Conservation (phyloP, 78 protist genomes). For the Corallochytrium limacisporum region DNA sequence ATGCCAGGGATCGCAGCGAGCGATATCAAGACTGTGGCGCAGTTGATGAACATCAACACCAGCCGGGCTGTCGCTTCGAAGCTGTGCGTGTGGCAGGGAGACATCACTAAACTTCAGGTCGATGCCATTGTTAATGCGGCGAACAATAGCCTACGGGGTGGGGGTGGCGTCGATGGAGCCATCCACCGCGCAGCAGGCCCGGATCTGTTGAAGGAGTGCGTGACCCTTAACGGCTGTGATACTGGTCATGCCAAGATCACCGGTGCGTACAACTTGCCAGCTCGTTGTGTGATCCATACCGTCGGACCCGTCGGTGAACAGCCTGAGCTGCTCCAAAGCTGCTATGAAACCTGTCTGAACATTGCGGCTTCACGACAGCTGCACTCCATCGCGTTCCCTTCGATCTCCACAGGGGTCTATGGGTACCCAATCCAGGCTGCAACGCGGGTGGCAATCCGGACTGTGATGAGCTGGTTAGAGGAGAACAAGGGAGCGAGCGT, state of each 20-base stretch:
- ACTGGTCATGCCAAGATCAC: conserved; percentile 34
- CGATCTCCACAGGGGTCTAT: conserved; percentile 50
- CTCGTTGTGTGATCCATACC: conserved; percentile 39
- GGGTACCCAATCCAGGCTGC: conserved; percentile 24
- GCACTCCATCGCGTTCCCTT: conserved; percentile 37
- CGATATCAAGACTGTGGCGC: too few species aligned
- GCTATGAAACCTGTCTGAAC: background rate
- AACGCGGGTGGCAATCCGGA: conserved; percentile 6
- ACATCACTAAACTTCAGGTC: conserved; percentile 14
- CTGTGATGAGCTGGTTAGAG: conserved; percentile 6
- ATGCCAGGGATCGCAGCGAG: too few species aligned
- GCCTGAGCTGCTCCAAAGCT: background rate
- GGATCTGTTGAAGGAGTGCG: conserved; percentile 27
- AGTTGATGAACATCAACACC: too few species aligned
- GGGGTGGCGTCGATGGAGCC: conserved; percentile 55
- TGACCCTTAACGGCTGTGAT: background rate
- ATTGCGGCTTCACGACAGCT: background rate
- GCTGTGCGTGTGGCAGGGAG: conserved; percentile 25
- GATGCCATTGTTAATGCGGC: conserved; percentile 72
- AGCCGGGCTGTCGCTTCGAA: background rate
- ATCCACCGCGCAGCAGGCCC: conserved; percentile 49
- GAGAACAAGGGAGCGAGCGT: background rate
- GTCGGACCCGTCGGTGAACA: conserved; percentile 46
- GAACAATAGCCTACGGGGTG: conserved; percentile 19
- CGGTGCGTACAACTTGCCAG: conserved; percentile 33